A percentile compares a stretch with the other conserved stretches of the same genome.
These are phyloP conservation scores for Schwanniomyces vanrijiae DNA, from an alignment of 805 yeast genomes.

Conservation along the genomic window DNA sequence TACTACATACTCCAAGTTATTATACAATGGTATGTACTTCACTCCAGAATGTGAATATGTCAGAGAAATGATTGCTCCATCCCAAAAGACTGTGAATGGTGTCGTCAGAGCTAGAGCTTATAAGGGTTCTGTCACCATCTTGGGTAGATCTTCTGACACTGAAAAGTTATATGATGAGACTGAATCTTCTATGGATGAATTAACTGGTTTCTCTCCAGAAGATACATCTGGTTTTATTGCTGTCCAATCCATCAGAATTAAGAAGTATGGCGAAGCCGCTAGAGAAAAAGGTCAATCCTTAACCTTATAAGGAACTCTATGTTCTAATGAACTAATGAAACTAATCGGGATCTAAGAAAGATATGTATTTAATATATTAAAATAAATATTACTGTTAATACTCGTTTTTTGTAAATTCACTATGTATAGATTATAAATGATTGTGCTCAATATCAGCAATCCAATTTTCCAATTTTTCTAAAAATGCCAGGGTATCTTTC, in stretches of 20 bases:
- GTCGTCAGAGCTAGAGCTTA: slow-evolving; percentile 89
- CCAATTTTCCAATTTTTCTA: slow-evolving; percentile 17
- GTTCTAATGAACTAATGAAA: not conserved
- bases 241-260: slow-evolving; percentile 96
- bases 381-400: not conserved
- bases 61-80: slow-evolving; percentile 90
- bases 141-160: slow-evolving; percentile 94
- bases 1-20: slow-evolving; percentile 81
- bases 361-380: slow-evolving; percentile 1
- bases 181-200: slow-evolving; percentile 98
- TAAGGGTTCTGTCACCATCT: slow-evolving; percentile 81
- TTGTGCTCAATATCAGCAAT: not conserved
- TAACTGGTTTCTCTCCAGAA: slow-evolving; percentile 95
- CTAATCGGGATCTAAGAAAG: slow-evolving; percentile 1
- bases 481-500: slow-evolving; percentile 20
- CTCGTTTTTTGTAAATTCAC: not conserved
- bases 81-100: slow-evolving; percentile 95
- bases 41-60: slow-evolving; percentile 97
- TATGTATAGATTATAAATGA: not conserved
- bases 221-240: slow-evolving; percentile 97
- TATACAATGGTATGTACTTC: slow-evolving; percentile 97
- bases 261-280: slow-evolving; percentile 96
- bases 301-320: slow-evolving; percentile 15
- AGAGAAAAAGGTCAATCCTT: slow-evolving; percentile 68
- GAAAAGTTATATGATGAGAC: slow-evolving; percentile 97